Base-by-base conservation (phyloP, 768 basidiomycete species). In the Xanthoconium purpureum region DNA sequence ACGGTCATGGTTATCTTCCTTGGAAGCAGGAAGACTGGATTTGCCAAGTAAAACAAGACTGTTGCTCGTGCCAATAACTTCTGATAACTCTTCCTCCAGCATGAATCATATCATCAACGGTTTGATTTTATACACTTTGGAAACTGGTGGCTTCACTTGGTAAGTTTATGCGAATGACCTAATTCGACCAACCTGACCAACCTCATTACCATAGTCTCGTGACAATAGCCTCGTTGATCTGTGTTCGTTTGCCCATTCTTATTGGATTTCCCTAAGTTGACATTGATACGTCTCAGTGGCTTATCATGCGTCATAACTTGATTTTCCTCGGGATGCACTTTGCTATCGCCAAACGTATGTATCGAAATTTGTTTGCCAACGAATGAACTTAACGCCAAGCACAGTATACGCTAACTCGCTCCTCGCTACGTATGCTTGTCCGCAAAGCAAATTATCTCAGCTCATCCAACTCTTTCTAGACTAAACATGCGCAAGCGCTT, bases 61-160 rank as follows among this genome's bases (percentile, higher is more conserved):
- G 2, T 5, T 15, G 4, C 32, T 36, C 3, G 1, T 10, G 5
- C 0, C 3, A 3, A 47, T 29, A 42, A 12, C 10, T 39, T 18
- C 44, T 57, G 32, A 60, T 24, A 9, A 14, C 51, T 0, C 2
- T 14, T 33, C 7, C 2, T 13, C 14, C 49, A 82, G 80, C 56
- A 69, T 83, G 68, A 79, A 79, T 50, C 73, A 76, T 33, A 62
- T 83, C 36, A 72, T 84, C 44, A 81, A 83, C 55, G 66, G 71
- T 0, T 61, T 83, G 58, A 78, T 83, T 49, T 57, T 80, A 2
- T 83, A 83, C 54, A 77, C 80, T 0, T 71, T 84, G 33, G 82
- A 84, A 60, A 81, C 77, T 15, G 82, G 82, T 39, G 65, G 75
- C 4, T 43, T 83, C 18, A 83, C 82, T 28, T 76, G 75, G 77